A percentile compares a stretch with the other conserved stretches of the same genome.
These are phyloP conservation scores for Diplodia seriata DNA, from an alignment of 2,329 filamentous ascomycete species.

Conservation along the genomic window DNA sequence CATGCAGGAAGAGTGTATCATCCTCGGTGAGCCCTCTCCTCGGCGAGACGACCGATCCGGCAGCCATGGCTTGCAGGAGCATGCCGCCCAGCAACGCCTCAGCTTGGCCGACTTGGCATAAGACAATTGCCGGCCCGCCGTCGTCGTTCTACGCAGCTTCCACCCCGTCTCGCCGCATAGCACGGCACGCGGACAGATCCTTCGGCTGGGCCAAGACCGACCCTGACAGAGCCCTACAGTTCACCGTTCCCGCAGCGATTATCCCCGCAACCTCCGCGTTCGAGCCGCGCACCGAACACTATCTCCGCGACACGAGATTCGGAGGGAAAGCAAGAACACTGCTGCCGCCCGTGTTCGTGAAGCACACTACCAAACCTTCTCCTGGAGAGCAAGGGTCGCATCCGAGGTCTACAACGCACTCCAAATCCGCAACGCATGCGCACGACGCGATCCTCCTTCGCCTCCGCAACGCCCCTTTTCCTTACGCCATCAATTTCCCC, in stretches of 20 bases:
- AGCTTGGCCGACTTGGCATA: conserved; percentile 21
- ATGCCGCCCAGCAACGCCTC: conserved; percentile 8
- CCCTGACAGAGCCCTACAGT: not conserved
- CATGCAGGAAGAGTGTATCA: no score
- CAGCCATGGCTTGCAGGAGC: conserved; percentile 2
- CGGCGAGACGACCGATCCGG: conserved; percentile 6
- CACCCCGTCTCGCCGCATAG: not conserved
- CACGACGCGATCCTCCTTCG: not conserved
- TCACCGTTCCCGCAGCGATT: not conserved
- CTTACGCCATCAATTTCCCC: not conserved
- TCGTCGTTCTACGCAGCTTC: conserved; percentile 2
- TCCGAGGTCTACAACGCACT: no score
- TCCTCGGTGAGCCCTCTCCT: no score
- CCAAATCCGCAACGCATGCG: not conserved
- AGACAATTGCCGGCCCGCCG: conserved; percentile 1
- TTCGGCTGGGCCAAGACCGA: not conserved
- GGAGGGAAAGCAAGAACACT: not conserved
- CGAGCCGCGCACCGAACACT: not conserved
- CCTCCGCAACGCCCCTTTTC: not conserved
- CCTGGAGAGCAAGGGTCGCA: not conserved
- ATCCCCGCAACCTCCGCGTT: conserved; percentile 9
- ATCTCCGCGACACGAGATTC: conserved; percentile 4
- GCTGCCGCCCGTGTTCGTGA: no score
- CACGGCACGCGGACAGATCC: conserved; percentile 1
- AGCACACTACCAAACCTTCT: not conserved